phyloP scores from a whole-genome alignment of 495 filamentous ascomycete genomes.

The Podospora sp. region DNA sequence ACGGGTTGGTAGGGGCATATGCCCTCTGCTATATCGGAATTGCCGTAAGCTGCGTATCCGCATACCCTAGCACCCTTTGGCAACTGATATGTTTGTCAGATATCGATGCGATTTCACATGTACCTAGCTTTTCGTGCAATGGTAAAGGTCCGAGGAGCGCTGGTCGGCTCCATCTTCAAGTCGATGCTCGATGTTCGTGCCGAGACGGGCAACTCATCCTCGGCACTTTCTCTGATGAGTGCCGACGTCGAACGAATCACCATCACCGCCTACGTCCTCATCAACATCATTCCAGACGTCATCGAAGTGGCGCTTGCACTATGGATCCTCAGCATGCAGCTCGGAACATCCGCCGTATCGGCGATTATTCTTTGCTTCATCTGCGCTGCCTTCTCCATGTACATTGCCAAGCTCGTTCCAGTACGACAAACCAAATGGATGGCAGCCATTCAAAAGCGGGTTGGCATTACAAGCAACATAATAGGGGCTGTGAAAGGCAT shows the following conservation, averaged over 20 bases:
- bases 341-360: conserved; percentile 18
- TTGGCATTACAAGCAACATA: conserved; percentile 24
- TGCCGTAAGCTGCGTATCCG: conserved; percentile 34
- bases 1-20: conserved; percentile 60
- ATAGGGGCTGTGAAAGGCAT: conserved; percentile 24
- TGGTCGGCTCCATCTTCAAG: conserved; percentile 26
- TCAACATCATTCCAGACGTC: conserved; percentile 17
- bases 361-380: conserved; percentile 21
- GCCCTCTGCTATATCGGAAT: conserved; percentile 58
- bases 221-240: conserved; percentile 26
- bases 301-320: conserved; percentile 20
- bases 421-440: conserved; percentile 24
- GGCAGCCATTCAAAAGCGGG: conserved; percentile 26
- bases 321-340: conserved; percentile 20
- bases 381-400: conserved; percentile 7
- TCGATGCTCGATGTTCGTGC: conserved; percentile 20
- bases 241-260: conserved; percentile 26
- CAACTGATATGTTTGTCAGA: background rate
- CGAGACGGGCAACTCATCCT: conserved; percentile 21
- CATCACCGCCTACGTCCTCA: conserved; percentile 17
- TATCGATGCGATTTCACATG: conserved; percentile 19
- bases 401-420: conserved; percentile 22
- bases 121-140: conserved; percentile 25
- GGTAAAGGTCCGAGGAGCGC: conserved; percentile 20
- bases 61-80: too few species aligned